Percentiles rank a stretch among this genome's conserved stretches.
Conservation (phyloP, 176 grass and related monocot species). For the Luzula sylvatica region DNA sequence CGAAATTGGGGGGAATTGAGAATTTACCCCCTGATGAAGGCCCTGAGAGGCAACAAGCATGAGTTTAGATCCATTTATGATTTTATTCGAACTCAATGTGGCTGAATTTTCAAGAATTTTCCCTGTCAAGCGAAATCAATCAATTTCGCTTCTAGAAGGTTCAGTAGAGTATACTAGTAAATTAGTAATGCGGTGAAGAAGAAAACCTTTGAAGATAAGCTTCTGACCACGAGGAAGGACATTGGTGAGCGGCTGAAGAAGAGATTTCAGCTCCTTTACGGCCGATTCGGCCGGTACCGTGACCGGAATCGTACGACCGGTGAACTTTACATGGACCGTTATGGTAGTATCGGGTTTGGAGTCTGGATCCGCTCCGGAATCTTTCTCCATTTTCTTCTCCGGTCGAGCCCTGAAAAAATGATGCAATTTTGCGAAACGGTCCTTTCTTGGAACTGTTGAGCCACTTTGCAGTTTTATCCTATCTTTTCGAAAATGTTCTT, state of each 20-base stretch:
- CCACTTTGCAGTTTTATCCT: too few relatives aligned
- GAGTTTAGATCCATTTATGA: slow-evolving; percentile 62
- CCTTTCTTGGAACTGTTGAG: too few relatives aligned
- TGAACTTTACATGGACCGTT: slow-evolving; percentile 73
- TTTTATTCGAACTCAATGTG: slow-evolving; percentile 43
- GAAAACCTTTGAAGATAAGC: slow-evolving; percentile 84
- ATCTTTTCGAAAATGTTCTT: too few relatives aligned
- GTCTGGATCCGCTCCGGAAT: slow-evolving; percentile 2
- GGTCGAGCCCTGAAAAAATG: too few relatives aligned
- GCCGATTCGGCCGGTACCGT: slow-evolving; percentile 28
- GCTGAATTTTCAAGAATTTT: slow-evolving; percentile 52
- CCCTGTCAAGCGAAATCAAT: too few relatives aligned
- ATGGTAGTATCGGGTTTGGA: slow-evolving; percentile 27
- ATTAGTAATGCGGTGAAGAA: too few relatives aligned
- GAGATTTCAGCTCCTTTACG: slow-evolving; percentile 53
- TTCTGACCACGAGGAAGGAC: slow-evolving; percentile 84
- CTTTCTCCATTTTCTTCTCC: slow-evolving; percentile 10
- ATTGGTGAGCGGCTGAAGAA: slow-evolving; percentile 90
- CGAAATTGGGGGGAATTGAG: neutral
- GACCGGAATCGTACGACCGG: slow-evolving; percentile 61
- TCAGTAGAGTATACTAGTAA: neutral
- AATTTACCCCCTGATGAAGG: slow-evolving; percentile 86
- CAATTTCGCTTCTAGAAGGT: neutral
- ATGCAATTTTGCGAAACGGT: too few relatives aligned
- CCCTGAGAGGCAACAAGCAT: slow-evolving; percentile 88